Conservation (phyloP, 768 basidiomycete genomes). For the Melanogaster broomeanus region DNA sequence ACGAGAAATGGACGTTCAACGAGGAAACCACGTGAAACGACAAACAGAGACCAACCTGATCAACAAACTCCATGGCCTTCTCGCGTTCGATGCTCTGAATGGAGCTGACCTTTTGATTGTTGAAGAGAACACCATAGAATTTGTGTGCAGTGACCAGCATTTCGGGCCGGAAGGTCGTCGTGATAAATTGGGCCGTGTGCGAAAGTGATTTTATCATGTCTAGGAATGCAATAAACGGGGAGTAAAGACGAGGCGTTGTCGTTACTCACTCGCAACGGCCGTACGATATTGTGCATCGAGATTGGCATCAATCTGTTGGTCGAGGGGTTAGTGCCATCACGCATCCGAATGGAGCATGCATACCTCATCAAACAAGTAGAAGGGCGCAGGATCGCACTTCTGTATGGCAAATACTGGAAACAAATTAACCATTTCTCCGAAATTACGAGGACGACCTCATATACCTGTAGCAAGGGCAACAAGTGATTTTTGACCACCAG, state of each 20-base stretch:
- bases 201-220: constrained; percentile 92
- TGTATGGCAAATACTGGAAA: constrained; percentile 92
- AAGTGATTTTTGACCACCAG: constrained; percentile 96
- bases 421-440: constrained; percentile 2
- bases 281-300: constrained; percentile 97
- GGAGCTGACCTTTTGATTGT: constrained; percentile 92
- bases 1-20: no score
- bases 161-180: constrained; percentile 97
- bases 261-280: constrained; percentile 81
- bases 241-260: not conserved
- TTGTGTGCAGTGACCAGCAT: constrained; percentile 96
- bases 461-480: constrained; percentile 92
- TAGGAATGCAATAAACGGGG: constrained; percentile 34
- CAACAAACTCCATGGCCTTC: constrained; percentile 93
- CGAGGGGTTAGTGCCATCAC: not conserved
- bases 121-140: constrained; percentile 96
- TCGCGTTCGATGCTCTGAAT: constrained; percentile 86
- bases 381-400: constrained; percentile 98
- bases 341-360: not conserved
- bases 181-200: constrained; percentile 91
- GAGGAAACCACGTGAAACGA: not conserved
- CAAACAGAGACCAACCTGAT: constrained; percentile 55
- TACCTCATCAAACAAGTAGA: constrained; percentile 98
- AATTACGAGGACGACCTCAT: constrained; percentile 7
- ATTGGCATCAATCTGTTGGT: constrained; percentile 86